Percentiles rank a stretch among this genome's conserved stretches.
phyloP scores from a whole-genome alignment of 1,139 yeast genomes.

The Kodamaea fungicola region DNA sequence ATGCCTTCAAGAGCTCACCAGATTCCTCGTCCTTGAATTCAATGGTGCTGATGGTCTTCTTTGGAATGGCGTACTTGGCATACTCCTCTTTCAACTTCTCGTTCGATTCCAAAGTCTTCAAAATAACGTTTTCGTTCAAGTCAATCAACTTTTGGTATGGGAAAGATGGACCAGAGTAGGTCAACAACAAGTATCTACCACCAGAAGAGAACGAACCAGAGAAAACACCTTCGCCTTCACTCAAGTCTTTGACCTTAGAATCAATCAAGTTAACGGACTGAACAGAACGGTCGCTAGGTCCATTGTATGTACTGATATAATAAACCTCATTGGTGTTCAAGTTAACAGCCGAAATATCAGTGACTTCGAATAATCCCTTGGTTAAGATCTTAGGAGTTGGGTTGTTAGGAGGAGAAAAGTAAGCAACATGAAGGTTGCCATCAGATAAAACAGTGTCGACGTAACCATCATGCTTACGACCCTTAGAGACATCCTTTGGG shows the following conservation, averaged over 20 bases:
- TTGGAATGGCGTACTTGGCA: slow-evolving; percentile 47
- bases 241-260: slow-evolving; percentile 44
- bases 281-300: slow-evolving; percentile 53
- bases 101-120: slow-evolving; percentile 49
- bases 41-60: slow-evolving; percentile 42
- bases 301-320: slow-evolving; percentile 47
- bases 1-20: slow-evolving; percentile 42
- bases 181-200: slow-evolving; percentile 55
- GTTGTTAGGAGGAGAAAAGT: slow-evolving; percentile 50
- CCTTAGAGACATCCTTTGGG: slow-evolving; percentile 52
- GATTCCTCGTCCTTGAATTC: slow-evolving; percentile 45
- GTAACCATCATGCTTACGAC: slow-evolving; percentile 48
- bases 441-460: slow-evolving; percentile 50
- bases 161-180: slow-evolving; percentile 61
- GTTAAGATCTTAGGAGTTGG: slow-evolving; percentile 44
- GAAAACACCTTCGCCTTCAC: slow-evolving; percentile 68
- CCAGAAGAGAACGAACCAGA: slow-evolving; percentile 68
- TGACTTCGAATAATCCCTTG: slow-evolving; percentile 53
- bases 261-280: slow-evolving; percentile 44
- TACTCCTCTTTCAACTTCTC: slow-evolving; percentile 35
- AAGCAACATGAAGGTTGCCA: slow-evolving; percentile 56
- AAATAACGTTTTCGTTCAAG: slow-evolving; percentile 33
- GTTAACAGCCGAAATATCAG: slow-evolving; percentile 46
- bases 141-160: slow-evolving; percentile 68
- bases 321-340: slow-evolving; percentile 39